Conservation (phyloP, 768 basidiomycete genomes). For the Agaricus subrufescens region DNA sequence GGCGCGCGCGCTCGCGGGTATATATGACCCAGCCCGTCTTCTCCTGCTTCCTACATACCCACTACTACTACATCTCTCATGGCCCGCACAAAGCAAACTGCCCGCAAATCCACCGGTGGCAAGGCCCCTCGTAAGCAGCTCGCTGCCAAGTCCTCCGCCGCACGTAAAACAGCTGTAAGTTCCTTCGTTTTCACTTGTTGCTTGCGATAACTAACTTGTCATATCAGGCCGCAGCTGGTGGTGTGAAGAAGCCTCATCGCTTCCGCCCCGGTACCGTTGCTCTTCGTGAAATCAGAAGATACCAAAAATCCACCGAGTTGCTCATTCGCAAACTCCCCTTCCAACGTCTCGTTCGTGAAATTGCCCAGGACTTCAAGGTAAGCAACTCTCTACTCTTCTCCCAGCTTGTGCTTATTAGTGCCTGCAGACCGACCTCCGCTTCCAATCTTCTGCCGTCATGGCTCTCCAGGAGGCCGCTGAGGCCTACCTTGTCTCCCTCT, state of each 20-base stretch:
- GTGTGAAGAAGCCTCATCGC: slow-evolving; percentile 95
- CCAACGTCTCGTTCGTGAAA: slow-evolving; percentile 93
- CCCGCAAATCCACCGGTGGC: slow-evolving; percentile 84
- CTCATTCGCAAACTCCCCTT: slow-evolving; percentile 91
- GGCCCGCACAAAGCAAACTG: slow-evolving; percentile 85
- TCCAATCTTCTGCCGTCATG: slow-evolving; percentile 92
- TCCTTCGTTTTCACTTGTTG: slow-evolving; percentile 22
- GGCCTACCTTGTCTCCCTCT: slow-evolving; percentile 77
- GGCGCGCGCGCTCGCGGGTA: slow-evolving; percentile 23
- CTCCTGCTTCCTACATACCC: slow-evolving; percentile 5
- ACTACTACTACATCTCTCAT: slow-evolving; percentile 28
- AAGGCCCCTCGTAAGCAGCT: slow-evolving; percentile 86
- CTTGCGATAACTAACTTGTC: background rate
- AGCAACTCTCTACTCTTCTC: background rate
- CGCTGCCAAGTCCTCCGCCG: slow-evolving; percentile 56
- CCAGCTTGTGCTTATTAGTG: slow-evolving; percentile 3
- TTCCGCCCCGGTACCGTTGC: slow-evolving; percentile 90
- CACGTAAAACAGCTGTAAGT: slow-evolving; percentile 54
- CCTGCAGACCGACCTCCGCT: slow-evolving; percentile 75
- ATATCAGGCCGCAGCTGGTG: slow-evolving; percentile 72
- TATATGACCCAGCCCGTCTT: slow-evolving; percentile 19
- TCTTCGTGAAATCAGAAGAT: slow-evolving; percentile 88
- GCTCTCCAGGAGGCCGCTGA: slow-evolving; percentile 90
- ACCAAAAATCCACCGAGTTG: slow-evolving; percentile 91
- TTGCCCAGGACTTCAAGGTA: slow-evolving; percentile 92